Evolutionary conservation across 352 stramenopile species (phyloP).

Genomic region (Hyaloperonospora arabidopsidis): DNA sequence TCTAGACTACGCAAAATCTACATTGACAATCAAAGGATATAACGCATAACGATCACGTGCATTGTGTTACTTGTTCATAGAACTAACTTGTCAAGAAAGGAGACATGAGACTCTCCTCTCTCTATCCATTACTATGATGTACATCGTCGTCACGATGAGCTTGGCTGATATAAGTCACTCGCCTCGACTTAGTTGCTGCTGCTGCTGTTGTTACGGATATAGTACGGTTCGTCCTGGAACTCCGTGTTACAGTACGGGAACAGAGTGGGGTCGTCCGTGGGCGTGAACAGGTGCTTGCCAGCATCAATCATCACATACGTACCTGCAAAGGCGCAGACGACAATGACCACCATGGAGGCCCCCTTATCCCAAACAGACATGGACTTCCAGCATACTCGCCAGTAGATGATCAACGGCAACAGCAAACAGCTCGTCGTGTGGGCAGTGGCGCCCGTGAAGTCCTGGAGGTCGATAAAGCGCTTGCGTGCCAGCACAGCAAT

Average conservation of each 20-base stretch:
- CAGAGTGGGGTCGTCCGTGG: constrained; percentile 22
- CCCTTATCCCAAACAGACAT: constrained; percentile 39
- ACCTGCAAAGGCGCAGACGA: constrained; percentile 35
- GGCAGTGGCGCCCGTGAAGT: constrained; percentile 46
- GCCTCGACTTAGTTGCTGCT: no score
- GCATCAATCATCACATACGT: constrained; percentile 48
- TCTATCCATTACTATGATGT: no score
- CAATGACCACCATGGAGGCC: constrained; percentile 31
- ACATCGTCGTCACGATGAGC: no score
- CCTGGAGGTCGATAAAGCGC: constrained; percentile 45
- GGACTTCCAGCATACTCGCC: constrained; percentile 37
- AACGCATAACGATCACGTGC: no score
- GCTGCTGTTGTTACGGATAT: constrained; percentile 26
- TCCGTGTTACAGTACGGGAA: constrained; percentile 58
- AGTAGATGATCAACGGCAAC: constrained; percentile 48
- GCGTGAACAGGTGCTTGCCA: constrained; percentile 49
- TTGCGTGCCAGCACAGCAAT: constrained; percentile 35
- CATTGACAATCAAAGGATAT: no score
- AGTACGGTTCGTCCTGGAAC: constrained; percentile 43
- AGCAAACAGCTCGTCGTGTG: constrained; percentile 49
- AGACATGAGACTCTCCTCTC: no score
- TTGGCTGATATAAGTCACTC: no score
- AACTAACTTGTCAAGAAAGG: no score
- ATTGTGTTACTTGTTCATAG: no score
- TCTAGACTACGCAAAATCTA: no score